Evolutionary conservation across 495 filamentous ascomycete genomes (phyloP).

Genomic region (Hypoxylon trugodes): DNA sequence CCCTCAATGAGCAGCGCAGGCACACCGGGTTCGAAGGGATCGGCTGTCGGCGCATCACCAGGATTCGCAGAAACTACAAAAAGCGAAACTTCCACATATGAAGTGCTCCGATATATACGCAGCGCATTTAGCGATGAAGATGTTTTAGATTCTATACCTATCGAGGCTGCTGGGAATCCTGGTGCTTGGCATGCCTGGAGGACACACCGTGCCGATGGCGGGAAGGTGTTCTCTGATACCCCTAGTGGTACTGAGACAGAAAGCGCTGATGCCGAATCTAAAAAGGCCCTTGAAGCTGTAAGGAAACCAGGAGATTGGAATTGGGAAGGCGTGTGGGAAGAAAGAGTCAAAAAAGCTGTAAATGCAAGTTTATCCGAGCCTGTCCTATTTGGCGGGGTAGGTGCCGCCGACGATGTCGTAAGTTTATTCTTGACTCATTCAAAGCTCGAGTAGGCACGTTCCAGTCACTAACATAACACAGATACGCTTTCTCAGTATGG

Average conservation of each 20-base stretch:
- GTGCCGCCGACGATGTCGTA: conserved; percentile 75
- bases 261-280: not conserved
- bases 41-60: conserved; percentile 38
- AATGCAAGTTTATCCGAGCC: conserved; percentile 78
- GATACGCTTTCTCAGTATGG: conserved; percentile 76
- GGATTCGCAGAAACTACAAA: conserved; percentile 38
- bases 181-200: conserved; percentile 93
- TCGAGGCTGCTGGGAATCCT: conserved; percentile 84
- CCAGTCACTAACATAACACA: conserved; percentile 46
- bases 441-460: conserved; percentile 1
- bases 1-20: conserved; percentile 41
- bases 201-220: conserved; percentile 62
- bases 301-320: conserved; percentile 85
- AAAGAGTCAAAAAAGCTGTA: conserved; percentile 79
- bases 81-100: conserved; percentile 58
- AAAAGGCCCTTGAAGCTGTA: conserved; percentile 31
- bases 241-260: conserved; percentile 1
- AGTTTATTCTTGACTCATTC: conserved; percentile 24
- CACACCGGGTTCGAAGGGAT: conserved; percentile 47
- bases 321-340: conserved; percentile 95
- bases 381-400: conserved; percentile 72
- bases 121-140: conserved; percentile 79
- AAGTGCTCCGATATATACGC: conserved; percentile 81
- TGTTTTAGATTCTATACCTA: conserved; percentile 78
- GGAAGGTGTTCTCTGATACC: conserved; percentile 40